These are phyloP conservation scores for Rhizophagus sp. DNA, from an alignment of 192 early-diverging fungal genomes.

Conservation along the genomic window DNA sequence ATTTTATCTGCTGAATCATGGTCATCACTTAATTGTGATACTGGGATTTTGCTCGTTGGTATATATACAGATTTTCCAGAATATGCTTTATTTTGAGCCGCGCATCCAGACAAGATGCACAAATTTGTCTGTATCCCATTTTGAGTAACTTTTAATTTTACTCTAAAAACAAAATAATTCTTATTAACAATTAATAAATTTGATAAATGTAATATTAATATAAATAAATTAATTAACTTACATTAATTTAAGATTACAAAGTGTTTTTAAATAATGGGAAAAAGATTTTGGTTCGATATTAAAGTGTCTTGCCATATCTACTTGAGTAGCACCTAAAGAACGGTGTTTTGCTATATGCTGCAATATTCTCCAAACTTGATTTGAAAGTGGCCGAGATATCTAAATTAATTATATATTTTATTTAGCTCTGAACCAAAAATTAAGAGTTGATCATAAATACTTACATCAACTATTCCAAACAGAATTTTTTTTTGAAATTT, in stretches of 20 bases:
- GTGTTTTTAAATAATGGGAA: slow-evolving; percentile 63
- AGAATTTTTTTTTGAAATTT: slow-evolving; percentile 36
- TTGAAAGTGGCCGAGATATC: slow-evolving; percentile 25
- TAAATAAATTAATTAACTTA: slow-evolving; percentile 28
- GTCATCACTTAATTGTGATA: slow-evolving; percentile 30
- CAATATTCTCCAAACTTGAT: slow-evolving; percentile 41
- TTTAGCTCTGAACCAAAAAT: not conserved
- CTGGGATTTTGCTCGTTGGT: slow-evolving; percentile 15
- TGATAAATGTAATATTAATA: not conserved
- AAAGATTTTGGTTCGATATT: slow-evolving; percentile 60
- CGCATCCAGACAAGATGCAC: slow-evolving; percentile 58
- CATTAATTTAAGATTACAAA: slow-evolving; percentile 51
- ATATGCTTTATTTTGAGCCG: slow-evolving; percentile 50
- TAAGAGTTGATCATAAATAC: slow-evolving; percentile 1
- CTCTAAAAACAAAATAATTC: slow-evolving; percentile 34
- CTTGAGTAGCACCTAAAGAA: slow-evolving; percentile 54
- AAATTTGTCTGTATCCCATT: slow-evolving; percentile 59
- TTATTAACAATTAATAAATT: not conserved
- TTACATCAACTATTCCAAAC: slow-evolving; percentile 48
- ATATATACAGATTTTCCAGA: slow-evolving; percentile 40
- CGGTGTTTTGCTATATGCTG: slow-evolving; percentile 48
- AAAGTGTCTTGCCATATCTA: slow-evolving; percentile 54
- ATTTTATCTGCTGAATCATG: slow-evolving; percentile 25
- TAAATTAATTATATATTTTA: slow-evolving; percentile 15
- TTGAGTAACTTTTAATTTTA: slow-evolving; percentile 65